Conservation (phyloP, 768 basidiomycete genomes). For the Kwoniella dendrophila region DNA sequence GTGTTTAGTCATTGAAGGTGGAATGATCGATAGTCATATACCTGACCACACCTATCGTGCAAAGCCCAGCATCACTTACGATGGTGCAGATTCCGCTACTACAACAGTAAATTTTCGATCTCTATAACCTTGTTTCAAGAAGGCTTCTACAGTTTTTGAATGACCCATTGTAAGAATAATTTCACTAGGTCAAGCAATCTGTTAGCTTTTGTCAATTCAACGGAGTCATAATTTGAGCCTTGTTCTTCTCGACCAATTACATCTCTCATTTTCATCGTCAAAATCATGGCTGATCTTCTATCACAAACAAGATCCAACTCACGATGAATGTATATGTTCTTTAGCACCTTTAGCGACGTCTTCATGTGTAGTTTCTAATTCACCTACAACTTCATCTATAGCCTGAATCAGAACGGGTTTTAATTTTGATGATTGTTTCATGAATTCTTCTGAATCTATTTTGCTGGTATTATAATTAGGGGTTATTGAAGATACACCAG, state of each 20-base stretch:
- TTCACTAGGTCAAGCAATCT: constrained; percentile 63
- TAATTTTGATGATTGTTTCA: constrained; percentile 57
- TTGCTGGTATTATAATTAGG: not conserved
- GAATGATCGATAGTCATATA: no score
- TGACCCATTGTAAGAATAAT: constrained; percentile 92
- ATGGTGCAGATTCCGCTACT: constrained; percentile 91
- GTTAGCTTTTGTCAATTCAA: constrained; percentile 1
- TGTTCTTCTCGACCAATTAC: no score
- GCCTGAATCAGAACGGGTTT: constrained; percentile 97
- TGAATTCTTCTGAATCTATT: constrained; percentile 51
- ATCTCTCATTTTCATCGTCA: no score
- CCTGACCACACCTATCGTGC: no score
- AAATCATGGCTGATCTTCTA: not conserved
- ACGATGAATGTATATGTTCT: constrained; percentile 99
- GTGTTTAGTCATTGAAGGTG: not conserved
- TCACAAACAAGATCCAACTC: constrained; percentile 54
- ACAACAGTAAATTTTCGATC: constrained; percentile 93
- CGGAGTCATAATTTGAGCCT: no score
- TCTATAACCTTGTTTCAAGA: constrained; percentile 86
- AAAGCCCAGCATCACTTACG: no score
- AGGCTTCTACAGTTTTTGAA: constrained; percentile 90
- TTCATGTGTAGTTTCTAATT: constrained; percentile 93
- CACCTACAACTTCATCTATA: constrained; percentile 92
- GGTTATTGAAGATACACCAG: constrained; percentile 1
- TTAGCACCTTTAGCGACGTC: constrained; percentile 90